Evolutionary conservation across 2,329 filamentous ascomycete species (phyloP), one percentile per base, ranked within the genome.

Genomic region (Trichoderma koningii): DNA sequence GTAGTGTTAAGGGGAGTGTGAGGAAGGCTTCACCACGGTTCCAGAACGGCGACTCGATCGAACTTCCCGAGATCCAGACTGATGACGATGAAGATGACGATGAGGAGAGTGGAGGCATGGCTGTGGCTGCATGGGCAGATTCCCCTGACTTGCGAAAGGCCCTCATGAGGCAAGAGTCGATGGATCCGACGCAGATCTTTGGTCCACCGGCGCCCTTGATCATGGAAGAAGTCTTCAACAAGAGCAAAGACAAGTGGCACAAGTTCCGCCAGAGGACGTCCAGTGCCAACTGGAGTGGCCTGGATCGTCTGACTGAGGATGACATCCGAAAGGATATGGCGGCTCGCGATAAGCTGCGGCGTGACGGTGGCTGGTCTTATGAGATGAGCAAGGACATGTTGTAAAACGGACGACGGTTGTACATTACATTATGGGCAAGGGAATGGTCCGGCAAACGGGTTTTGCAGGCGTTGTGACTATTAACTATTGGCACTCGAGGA

Each of bases 181-280:
- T 95, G 70, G 93, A 99, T 72, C 92, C 93, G 0, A 87, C 91
- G 72, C 81, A 85, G 44, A 91, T 99, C 61, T 99, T 99, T 73
- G 95, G 95, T 0, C 91, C 92, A 0, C 92, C 96, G 26, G 89
- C 86, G 12, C 91, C 93, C 14, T 82, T 99, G 69, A 92, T 92
- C 73, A 95, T 99, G 89, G 96, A 99, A 73, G 93, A 98, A 74
- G 93, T 97, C 38, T 99, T 99, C 78, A 90, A 85, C 77, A 92
- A 93, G 76, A 93, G 90, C 77, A 93, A 93, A 76, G 92, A 94
- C 64, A 82, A 90, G 69, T 87, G 91, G 76, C 91, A 91, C 81
- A 91, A 92, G 73, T 98, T 97, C 83, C 87, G 96, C 19, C 89
- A 91, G 59, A 86, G 95, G 64, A 97, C 94, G 5, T 96, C 92